Base-by-base conservation (phyloP, 2,329 filamentous ascomycete genomes). In the Cercospora beticola region DNA sequence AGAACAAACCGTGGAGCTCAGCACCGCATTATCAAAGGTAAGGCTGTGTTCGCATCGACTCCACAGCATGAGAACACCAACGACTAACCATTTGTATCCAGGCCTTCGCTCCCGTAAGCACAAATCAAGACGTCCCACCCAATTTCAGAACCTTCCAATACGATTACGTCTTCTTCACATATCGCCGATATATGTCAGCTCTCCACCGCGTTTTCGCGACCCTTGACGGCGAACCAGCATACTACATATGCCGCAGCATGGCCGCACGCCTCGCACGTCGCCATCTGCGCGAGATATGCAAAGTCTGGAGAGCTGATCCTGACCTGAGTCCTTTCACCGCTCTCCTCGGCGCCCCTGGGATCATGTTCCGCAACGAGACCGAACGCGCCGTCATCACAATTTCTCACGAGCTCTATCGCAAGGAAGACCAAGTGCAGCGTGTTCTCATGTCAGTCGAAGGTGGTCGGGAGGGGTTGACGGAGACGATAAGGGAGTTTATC, bases 121-220 rank as follows among this genome's bases (percentile, higher is more conserved):
- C 64, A 5, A 28, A 36, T 8, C 56, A 65, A 31, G 61, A 65
- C 28, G 30, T 67, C 1, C 57, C 67, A 14, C 4, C 49, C 1
- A 30, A 23, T 31, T 52, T 40, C 23, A 36, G 58, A 18, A 70
- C 61, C n/a, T 71, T 71, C 36, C 64, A 62, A 18, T 69, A 67
- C 33, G 58, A 67, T 30, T 69, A 67, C 54, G 33, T 71, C 8
- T 67, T 60, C 52, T 71, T 67, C 59, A 43, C 63, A 5, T 69
- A 71, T n/a, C 58, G 49, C 1, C 46, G 52, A 6, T 66, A 62
- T 65, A 43, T 69, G 30, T 60, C 67, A 26, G 65, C 67, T 5
- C 62, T 71, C 0, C 66, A 71, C 33, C 69, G 69, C 10, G 36
- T 65, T 16, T 71, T 71, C 43, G 62, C 65, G 12, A 61, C 28